Percentiles rank a stretch among this genome's conserved stretches.
Evolutionary conservation across 2,329 filamentous ascomycete species (phyloP).

Genomic region (Apiospora pterosperma): DNA sequence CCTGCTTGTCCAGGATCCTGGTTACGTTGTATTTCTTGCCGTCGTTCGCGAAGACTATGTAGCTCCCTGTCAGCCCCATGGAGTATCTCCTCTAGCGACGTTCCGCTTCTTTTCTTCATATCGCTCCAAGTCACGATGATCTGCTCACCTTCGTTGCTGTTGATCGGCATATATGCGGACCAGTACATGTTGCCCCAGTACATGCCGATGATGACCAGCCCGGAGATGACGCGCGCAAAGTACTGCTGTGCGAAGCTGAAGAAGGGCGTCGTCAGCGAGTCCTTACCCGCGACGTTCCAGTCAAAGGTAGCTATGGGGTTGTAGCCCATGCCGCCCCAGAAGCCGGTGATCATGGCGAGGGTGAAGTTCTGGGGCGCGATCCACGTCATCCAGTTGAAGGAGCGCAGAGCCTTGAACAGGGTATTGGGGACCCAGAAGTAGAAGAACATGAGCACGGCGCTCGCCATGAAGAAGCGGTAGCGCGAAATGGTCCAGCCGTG

Average conservation of each 20-base stretch:
- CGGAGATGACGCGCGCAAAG: slow-evolving; percentile 52
- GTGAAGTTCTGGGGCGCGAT: slow-evolving; percentile 42
- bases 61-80: neutral
- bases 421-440: slow-evolving; percentile 54
- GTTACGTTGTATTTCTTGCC: slow-evolving; percentile 47
- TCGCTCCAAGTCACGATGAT: neutral
- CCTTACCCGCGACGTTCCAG: slow-evolving; percentile 29
- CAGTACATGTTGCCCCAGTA: slow-evolving; percentile 59
- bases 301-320: slow-evolving; percentile 38
- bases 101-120: too few relatives aligned
- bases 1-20: slow-evolving; percentile 42
- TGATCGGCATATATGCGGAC: slow-evolving; percentile 54
- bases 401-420: slow-evolving; percentile 45
- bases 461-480: slow-evolving; percentile 42
- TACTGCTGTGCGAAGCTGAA: slow-evolving; percentile 61
- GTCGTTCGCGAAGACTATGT: slow-evolving; percentile 51
- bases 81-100: too few relatives aligned
- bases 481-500: slow-evolving; percentile 33
- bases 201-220: slow-evolving; percentile 51
- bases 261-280: slow-evolving; percentile 33
- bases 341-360: slow-evolving; percentile 40
- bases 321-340: slow-evolving; percentile 39
- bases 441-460: slow-evolving; percentile 37
- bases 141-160: slow-evolving; percentile 36
- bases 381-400: slow-evolving; percentile 46